Evolutionary conservation across 768 basidiomycete species (phyloP).

Genomic region (Russula sp.): DNA sequence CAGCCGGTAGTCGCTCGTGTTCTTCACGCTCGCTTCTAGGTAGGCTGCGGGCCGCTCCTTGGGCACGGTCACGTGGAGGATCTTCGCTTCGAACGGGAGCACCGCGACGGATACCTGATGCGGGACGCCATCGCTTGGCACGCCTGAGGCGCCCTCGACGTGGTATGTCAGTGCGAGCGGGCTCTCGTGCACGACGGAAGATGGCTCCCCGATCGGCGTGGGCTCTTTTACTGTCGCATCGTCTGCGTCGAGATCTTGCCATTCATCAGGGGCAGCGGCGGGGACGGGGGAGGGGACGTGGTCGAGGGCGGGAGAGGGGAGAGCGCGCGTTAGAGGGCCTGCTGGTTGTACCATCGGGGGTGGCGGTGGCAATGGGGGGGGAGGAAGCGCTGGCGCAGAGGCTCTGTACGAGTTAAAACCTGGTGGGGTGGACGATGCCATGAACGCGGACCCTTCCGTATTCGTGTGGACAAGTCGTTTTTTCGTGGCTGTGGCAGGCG

Average conservation of each 20-base stretch:
- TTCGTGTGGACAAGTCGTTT: too few relatives aligned
- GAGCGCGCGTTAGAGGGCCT: too few relatives aligned
- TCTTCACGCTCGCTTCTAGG: constrained; percentile 42
- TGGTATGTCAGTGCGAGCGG: constrained; percentile 47
- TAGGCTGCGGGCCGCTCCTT: constrained; percentile 45
- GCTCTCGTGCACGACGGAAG: constrained; percentile 45
- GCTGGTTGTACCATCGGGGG: background rate
- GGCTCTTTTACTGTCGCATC: background rate
- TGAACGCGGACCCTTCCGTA: too few relatives aligned
- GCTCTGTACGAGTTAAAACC: background rate
- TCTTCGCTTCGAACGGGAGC: constrained; percentile 41
- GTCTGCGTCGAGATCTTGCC: background rate
- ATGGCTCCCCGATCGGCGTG: constrained; percentile 31
- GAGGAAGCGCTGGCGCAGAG: background rate
- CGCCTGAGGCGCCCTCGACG: constrained; percentile 44
- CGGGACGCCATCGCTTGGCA: constrained; percentile 49
- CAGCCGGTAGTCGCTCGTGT: constrained; percentile 51
- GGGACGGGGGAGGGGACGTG: too few relatives aligned
- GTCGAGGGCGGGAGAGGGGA: too few relatives aligned
- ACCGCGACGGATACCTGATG: constrained; percentile 51
- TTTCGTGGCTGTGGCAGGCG: too few relatives aligned
- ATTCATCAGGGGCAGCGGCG: background rate
- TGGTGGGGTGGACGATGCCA: too few relatives aligned
- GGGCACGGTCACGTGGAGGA: constrained; percentile 47
- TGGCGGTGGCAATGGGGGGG: background rate